Evolutionary conservation across 2,329 filamentous ascomycete species (phyloP).

Genomic region (Microdochium bolleyi): DNA sequence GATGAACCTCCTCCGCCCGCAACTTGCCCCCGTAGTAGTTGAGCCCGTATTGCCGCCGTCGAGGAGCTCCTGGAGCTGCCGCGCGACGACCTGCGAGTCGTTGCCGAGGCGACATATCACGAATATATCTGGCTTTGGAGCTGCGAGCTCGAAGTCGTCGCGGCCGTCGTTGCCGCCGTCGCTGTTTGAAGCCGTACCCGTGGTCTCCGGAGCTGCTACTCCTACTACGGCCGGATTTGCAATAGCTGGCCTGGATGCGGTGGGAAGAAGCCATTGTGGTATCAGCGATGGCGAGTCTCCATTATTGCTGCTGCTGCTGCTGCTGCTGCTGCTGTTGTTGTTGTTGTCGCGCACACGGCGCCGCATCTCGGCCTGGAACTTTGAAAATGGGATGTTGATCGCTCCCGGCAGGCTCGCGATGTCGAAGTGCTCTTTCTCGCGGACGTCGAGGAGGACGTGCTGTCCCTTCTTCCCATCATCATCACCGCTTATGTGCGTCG

Average conservation of each 20-base stretch:
- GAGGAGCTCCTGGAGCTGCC: constrained; percentile 57
- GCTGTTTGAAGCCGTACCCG: not conserved
- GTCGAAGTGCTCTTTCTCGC: constrained; percentile 77
- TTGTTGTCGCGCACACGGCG: constrained; percentile 10
- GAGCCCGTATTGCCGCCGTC: too few relatives aligned
- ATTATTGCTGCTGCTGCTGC: not conserved
- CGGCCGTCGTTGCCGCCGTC: not conserved
- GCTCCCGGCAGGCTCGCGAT: constrained; percentile 71
- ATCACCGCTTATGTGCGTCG: too few relatives aligned
- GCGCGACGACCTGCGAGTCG: constrained; percentile 66
- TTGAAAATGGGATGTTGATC: constrained; percentile 65
- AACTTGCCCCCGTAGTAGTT: too few relatives aligned
- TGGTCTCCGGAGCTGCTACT: too few relatives aligned
- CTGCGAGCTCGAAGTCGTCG: constrained; percentile 30
- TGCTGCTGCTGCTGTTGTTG: not conserved
- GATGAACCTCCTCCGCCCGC: constrained; percentile 43
- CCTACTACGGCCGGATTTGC: too few relatives aligned
- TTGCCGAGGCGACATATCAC: constrained; percentile 70
- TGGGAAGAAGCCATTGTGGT: too few relatives aligned
- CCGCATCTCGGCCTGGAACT: constrained; percentile 24
- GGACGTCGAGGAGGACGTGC: constrained; percentile 70
- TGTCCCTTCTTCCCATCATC: constrained; percentile 3
- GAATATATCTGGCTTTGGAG: constrained; percentile 49
- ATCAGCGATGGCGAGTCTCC: too few relatives aligned
- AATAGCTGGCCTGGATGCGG: too few relatives aligned